Percentiles rank a stretch among this genome's conserved stretches.
Conservation (phyloP, 495 filamentous ascomycete species). For the Penicillium daleae region DNA sequence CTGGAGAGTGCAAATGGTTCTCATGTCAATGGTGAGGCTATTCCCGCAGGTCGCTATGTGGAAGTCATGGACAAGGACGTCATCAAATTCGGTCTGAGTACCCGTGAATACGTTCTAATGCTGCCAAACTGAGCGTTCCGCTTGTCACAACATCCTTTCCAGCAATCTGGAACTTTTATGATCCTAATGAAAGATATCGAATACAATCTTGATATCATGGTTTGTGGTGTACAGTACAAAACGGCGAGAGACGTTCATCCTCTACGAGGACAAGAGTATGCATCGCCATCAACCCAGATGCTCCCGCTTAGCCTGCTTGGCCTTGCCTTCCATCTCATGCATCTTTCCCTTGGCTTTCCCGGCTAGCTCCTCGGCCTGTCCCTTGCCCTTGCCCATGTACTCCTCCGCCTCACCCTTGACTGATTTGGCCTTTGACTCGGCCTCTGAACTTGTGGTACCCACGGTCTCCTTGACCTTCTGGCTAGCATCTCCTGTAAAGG, state of each 20-base stretch:
- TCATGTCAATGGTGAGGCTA: conserved; percentile 70
- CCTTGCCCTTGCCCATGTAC: conserved; percentile 40
- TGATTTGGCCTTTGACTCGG: conserved; percentile 38
- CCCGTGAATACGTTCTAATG: conserved; percentile 86
- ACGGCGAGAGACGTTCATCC: neutral
- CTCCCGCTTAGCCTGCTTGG: conserved; percentile 42
- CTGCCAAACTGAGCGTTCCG: conserved; percentile 40
- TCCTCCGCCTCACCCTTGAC: conserved; percentile 48
- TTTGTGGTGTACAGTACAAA: conserved; percentile 15
- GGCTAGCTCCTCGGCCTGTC: conserved; percentile 43
- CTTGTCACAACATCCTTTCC: neutral
- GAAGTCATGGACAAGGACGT: conserved; percentile 90
- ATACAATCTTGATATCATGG: conserved; percentile 10
- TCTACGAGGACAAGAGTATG: neutral
- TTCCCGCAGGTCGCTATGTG: conserved; percentile 77
- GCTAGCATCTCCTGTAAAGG: conserved; percentile 48
- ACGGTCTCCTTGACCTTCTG: conserved; percentile 45
- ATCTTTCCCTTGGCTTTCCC: conserved; percentile 49
- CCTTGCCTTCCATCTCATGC: conserved; percentile 47
- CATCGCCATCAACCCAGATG: conserved; percentile 18
- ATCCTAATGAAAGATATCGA: neutral
- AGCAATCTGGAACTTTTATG: neutral
- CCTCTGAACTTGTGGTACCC: conserved; percentile 37
- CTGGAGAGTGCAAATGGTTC: conserved; percentile 94
- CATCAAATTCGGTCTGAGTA: conserved; percentile 82